Percentiles rank a stretch among this genome's conserved stretches.
Evolutionary conservation across 495 filamentous ascomycete genomes (phyloP).

Genomic region (Chlorociboria aeruginascens): DNA sequence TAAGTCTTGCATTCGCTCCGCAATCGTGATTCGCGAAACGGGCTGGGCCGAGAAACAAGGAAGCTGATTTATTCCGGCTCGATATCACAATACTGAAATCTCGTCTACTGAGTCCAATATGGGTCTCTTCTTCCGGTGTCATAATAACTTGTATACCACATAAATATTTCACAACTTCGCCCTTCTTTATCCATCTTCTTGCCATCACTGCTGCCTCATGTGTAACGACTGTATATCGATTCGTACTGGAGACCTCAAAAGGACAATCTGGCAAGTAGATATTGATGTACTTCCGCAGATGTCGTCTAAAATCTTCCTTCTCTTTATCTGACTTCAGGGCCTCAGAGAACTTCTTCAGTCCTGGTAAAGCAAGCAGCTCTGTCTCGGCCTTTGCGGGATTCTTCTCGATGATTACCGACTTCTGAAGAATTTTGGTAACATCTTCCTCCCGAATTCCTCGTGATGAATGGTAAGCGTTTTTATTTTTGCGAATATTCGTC

Average conservation of each 20-base stretch:
- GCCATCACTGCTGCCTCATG: slow-evolving; percentile 86
- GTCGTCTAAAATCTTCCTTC: slow-evolving; percentile 74
- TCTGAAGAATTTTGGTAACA: slow-evolving; percentile 64
- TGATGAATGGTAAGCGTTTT: slow-evolving; percentile 70
- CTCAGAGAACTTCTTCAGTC: slow-evolving; percentile 57
- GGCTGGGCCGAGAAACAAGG: slow-evolving; percentile 86
- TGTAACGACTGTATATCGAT: slow-evolving; percentile 83
- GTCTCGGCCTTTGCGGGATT: slow-evolving; percentile 55
- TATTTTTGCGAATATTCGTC: slow-evolving; percentile 92
- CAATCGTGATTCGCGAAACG: slow-evolving; percentile 98
- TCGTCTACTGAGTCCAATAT: slow-evolving; percentile 61
- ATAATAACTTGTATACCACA: slow-evolving; percentile 81
- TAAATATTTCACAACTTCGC: slow-evolving; percentile 83
- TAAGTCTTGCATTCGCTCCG: slow-evolving; percentile 76
- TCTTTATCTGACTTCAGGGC: slow-evolving; percentile 62
- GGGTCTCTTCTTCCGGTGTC: slow-evolving; percentile 77
- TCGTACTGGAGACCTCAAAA: slow-evolving; percentile 88
- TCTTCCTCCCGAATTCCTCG: slow-evolving; percentile 74
- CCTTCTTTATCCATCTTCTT: slow-evolving; percentile 60
- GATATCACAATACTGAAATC: slow-evolving; percentile 97
- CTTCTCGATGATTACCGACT: slow-evolving; percentile 63
- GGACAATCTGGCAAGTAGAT: slow-evolving; percentile 89
- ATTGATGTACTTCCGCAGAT: slow-evolving; percentile 82
- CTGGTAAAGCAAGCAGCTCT: slow-evolving; percentile 57
- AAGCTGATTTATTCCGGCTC: slow-evolving; percentile 75